Evolutionary conservation across 2,329 filamentous ascomycete species (phyloP).

Genomic region (Colletotrichum sp.): DNA sequence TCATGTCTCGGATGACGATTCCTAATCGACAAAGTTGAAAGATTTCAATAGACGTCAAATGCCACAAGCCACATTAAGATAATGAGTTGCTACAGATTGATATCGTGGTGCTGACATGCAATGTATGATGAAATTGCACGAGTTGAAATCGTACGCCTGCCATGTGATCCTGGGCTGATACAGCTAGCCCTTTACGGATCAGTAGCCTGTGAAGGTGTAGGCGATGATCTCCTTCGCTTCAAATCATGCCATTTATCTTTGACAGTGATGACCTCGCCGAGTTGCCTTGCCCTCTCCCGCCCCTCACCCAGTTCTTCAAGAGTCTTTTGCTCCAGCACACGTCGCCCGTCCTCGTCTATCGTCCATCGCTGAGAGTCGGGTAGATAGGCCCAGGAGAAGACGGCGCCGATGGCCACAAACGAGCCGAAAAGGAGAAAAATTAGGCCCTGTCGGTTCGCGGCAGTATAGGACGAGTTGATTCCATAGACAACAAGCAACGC

Average conservation of each 20-base stretch:
- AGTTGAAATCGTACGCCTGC: background rate
- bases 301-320: constrained; percentile 58
- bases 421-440: constrained; percentile 56
- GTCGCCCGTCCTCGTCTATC: constrained; percentile 35
- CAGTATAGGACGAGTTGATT: constrained; percentile 50
- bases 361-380: constrained; percentile 51
- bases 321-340: constrained; percentile 47
- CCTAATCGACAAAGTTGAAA: background rate
- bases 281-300: constrained; percentile 44
- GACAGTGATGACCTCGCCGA: constrained; percentile 50
- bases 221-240: constrained; percentile 33
- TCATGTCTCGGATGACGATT: background rate
- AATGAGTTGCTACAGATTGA: background rate
- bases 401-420: constrained; percentile 52
- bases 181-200: background rate
- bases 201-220: background rate
- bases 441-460: constrained; percentile 48
- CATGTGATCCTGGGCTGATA: background rate
- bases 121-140: background rate
- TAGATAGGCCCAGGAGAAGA: constrained; percentile 58
- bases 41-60: background rate
- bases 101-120: background rate
- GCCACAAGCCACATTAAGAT: background rate
- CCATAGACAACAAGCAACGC: constrained; percentile 55
- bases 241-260: constrained; percentile 46